Conservation (phyloP, 352 stramenopile genomes). For the Phytophthora sansomeana region DNA sequence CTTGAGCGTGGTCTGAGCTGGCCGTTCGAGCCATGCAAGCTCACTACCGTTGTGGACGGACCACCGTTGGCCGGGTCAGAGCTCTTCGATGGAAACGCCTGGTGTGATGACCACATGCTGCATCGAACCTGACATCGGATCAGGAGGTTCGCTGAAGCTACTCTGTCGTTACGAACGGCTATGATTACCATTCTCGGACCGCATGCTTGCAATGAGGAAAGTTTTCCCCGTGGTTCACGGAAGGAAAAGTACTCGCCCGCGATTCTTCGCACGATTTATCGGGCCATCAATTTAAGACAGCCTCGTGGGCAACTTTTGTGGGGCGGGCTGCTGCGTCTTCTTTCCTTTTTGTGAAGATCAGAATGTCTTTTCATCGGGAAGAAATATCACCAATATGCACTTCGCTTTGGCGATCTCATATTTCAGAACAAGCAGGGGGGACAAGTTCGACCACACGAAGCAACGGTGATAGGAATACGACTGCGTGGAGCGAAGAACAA, state of each 20-base stretch:
- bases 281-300: background rate
- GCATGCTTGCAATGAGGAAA: constrained; percentile 7
- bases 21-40: too few species aligned
- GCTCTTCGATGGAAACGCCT: constrained; percentile 8
- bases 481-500: constrained; percentile 12
- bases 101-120: constrained; percentile 32
- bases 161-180: background rate
- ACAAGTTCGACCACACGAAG: background rate
- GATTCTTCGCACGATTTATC: background rate
- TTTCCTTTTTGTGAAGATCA: constrained; percentile 10
- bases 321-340: constrained; percentile 11
- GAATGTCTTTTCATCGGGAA: constrained; percentile 13
- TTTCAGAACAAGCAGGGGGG: background rate
- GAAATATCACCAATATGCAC: background rate
- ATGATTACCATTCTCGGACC: constrained; percentile 14
- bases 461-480: background rate
- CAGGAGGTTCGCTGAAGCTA: constrained; percentile 10
- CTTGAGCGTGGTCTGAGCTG: too few species aligned
- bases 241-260: background rate
- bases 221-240: background rate
- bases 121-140: constrained; percentile 13
- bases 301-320: constrained; percentile 13
- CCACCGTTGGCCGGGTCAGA: background rate
- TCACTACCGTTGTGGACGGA: background rate
- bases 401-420: background rate